phyloP scores from a whole-genome alignment of 306 rosid genomes.

The Datisca glomerata region DNA sequence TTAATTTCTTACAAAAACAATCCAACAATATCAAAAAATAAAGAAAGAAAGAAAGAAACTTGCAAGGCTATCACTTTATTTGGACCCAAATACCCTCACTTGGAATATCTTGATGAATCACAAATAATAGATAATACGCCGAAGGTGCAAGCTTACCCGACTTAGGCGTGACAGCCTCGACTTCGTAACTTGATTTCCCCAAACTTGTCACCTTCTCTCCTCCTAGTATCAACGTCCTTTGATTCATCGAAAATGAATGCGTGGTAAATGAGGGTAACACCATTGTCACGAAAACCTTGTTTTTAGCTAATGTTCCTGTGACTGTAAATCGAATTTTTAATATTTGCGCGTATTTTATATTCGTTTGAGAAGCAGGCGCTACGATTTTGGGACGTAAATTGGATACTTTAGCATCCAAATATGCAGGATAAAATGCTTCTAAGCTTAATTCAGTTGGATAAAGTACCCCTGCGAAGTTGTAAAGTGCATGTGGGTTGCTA shows the following conservation, averaged over 20 bases:
- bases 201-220: not conserved
- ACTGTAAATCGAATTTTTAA: conserved; percentile 18
- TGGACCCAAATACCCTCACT: conserved; percentile 10
- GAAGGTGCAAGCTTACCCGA: conserved; percentile 8
- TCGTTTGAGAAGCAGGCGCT: conserved; percentile 16
- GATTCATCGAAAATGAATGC: conserved; percentile 77
- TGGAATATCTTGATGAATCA: conserved; percentile 9
- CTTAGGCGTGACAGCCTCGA: conserved; percentile 1
- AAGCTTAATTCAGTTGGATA: conserved; percentile 35
- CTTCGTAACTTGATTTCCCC: conserved; percentile 4
- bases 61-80: not conserved
- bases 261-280: conserved; percentile 53
- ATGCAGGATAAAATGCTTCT: conserved; percentile 35
- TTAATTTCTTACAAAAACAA: not conserved
- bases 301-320: conserved; percentile 4
- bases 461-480: conserved; percentile 6
- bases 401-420: conserved; percentile 15
- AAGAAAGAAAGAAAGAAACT: not conserved
- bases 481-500: conserved; percentile 9
- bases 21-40: not conserved
- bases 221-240: conserved; percentile 33
- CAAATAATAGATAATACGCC: conserved; percentile 12
- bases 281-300: conserved; percentile 31
- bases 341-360: conserved; percentile 10
- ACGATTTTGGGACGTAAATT: conserved; percentile 19